Evolutionary conservation across 2,329 filamentous ascomycete genomes (phyloP), one percentile per base, ranked within the genome.

Genomic region (Zymoseptoria brevis): DNA sequence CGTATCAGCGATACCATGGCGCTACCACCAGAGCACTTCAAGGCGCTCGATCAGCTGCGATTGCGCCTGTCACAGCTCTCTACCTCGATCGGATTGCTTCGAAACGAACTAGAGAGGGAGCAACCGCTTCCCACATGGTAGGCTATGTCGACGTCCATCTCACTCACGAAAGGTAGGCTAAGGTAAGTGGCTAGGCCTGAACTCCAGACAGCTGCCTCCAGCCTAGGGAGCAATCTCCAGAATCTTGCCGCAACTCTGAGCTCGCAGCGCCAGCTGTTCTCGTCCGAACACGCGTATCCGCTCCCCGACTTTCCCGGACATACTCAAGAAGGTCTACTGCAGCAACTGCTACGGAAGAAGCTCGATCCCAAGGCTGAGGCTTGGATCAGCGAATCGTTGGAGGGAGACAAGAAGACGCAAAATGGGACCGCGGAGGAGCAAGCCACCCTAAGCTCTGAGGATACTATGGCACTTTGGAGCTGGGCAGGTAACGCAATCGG

Each of bases 271-370:
- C 81, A 86, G 50, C 81, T 90, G 52, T 84, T 95, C 62, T 81
- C 80, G 58, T 83, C 84, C 57, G 80, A 90, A 55, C 87, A 88
- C 63, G 83, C 89, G 21, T 90, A 89, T 70, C 90, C 90, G 0
- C 84, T 86, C 11, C 88, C 89, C 1, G 85, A 86, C 19, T 72
- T 94, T 83, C 74, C 90, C 84, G 73, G 71, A 19, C 4, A 87
- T 84, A 45, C 86, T 82, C 66, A 86, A 81, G 71, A 74, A 72
- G 75, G 71, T 1, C 79, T 89, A 3, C 80, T 93, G 1, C 79
- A 83, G 24, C 83, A 87, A 67, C 79, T 96, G 1, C 78, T 95
- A 30, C 86, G 90, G 48, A 95, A 94, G 75, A 94, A 94, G 72
- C 81, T 91, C 54, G 90, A 94, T 65, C 89, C 89, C 0, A 80